These are phyloP conservation scores for Fraxinus pennsylvanica DNA, from an alignment of 257 asterid species.

Conservation along the genomic window DNA sequence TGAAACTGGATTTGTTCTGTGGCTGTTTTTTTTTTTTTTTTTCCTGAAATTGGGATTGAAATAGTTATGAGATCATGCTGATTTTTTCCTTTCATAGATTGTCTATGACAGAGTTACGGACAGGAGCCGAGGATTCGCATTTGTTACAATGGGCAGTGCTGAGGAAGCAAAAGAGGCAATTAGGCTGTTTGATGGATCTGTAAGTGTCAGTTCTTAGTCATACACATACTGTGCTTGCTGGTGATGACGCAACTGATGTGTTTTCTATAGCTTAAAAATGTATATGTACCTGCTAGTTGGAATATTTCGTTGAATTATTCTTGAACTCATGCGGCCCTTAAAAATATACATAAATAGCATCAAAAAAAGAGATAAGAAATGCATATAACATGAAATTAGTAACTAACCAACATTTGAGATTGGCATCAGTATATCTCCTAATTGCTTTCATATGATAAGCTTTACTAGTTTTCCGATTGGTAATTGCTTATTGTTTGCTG, in stretches of 20 bases:
- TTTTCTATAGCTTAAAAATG: background rate
- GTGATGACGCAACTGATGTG: background rate
- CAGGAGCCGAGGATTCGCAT: slow-evolving; percentile 91
- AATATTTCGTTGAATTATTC: background rate
- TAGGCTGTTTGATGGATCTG: slow-evolving; percentile 82
- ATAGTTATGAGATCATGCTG: slow-evolving; percentile 13
- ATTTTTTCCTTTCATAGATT: slow-evolving; percentile 43
- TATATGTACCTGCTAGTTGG: background rate
- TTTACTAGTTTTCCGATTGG: background rate
- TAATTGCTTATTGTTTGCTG: background rate
- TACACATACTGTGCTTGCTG: background rate
- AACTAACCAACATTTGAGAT: background rate
- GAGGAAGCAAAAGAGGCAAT: slow-evolving; percentile 89
- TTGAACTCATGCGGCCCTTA: background rate
- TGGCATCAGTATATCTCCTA: background rate
- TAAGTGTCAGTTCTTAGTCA: slow-evolving; percentile 41
- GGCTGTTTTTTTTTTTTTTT: background rate
- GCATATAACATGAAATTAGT: background rate
- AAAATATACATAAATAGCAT: background rate
- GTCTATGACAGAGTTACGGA: slow-evolving; percentile 80
- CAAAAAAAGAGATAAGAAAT: too few species aligned
- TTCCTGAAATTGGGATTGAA: background rate
- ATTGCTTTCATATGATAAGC: slow-evolving; percentile 1
- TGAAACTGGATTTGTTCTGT: background rate
- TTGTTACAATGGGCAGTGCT: slow-evolving; percentile 78